phyloP scores from a whole-genome alignment of 148 eudicot genomes.

The Talinum fruticosum region DNA sequence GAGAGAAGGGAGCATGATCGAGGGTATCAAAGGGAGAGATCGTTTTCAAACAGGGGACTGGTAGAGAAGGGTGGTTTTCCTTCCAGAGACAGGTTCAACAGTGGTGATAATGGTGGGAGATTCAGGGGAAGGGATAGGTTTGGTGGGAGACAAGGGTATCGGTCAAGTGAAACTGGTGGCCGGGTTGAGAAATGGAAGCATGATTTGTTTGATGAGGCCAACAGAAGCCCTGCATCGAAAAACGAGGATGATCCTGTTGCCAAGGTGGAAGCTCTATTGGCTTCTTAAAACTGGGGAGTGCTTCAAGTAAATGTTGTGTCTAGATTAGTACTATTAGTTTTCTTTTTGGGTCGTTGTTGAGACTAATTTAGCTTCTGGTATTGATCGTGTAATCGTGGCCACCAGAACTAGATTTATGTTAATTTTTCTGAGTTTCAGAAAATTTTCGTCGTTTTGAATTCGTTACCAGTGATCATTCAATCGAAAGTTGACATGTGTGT shows the following conservation, averaged over 20 bases:
- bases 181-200: conserved; percentile 93
- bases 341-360: background rate
- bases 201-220: conserved; percentile 76
- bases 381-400: background rate
- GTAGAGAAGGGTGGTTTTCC: conserved; percentile 36
- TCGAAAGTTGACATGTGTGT: too few relatives aligned
- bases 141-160: conserved; percentile 43
- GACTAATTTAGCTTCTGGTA: background rate
- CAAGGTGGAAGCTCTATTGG: conserved; percentile 79
- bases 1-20: conserved; percentile 49
- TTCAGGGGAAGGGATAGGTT: conserved; percentile 48
- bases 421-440: background rate
- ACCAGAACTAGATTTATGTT: background rate
- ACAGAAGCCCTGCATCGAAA: conserved; percentile 56
- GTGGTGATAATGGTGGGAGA: conserved; percentile 32
- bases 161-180: conserved; percentile 34
- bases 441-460: too few relatives aligned
- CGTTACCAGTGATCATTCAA: too few relatives aligned
- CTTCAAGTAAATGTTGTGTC: background rate
- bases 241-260: conserved; percentile 84
- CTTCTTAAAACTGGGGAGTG: conserved; percentile 38
- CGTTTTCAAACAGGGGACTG: conserved; percentile 28
- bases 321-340: background rate
- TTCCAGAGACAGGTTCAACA: conserved; percentile 41
- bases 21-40: conserved; percentile 34